Conservation (phyloP, 108 stramenopile species). For the Nannochloropsis salina region DNA sequence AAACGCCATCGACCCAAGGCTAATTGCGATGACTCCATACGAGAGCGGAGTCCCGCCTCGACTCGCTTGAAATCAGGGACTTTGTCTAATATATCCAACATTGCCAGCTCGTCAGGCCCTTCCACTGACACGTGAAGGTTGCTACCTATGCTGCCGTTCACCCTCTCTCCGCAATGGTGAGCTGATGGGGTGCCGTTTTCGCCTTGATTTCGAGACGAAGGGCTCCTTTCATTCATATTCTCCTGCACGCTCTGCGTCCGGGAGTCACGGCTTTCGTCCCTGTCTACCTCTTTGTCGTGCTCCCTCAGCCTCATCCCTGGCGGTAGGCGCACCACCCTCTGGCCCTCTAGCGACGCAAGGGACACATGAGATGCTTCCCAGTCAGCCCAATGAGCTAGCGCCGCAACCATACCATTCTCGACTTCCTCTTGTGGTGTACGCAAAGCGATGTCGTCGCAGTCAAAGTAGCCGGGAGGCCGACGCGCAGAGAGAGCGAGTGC, state of each 20-base stretch:
- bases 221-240: too few relatives aligned
- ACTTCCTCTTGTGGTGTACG: neutral
- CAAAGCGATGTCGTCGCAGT: conserved; percentile 5
- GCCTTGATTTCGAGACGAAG: too few relatives aligned
- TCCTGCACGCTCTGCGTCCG: too few relatives aligned
- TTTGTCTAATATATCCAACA: neutral
- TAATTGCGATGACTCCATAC: neutral
- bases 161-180: too few relatives aligned
- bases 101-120: neutral
- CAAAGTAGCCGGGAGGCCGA: neutral
- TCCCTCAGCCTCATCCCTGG: neutral
- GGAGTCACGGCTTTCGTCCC: neutral
- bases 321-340: neutral
- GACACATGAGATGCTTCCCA: neutral
- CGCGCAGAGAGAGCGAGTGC: neutral
- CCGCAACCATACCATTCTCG: neutral
- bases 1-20: neutral
- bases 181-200: too few relatives aligned
- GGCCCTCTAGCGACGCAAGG: neutral
- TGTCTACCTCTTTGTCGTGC: neutral
- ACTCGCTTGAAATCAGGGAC: neutral
- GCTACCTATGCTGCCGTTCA: too few relatives aligned
- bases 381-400: neutral
- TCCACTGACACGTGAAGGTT: neutral
- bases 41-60: neutral